Evolutionary conservation across 2,329 filamentous ascomycete genomes (phyloP), one percentile per base, ranked within the genome.

Genomic region (Lachnellula subtilissima): DNA sequence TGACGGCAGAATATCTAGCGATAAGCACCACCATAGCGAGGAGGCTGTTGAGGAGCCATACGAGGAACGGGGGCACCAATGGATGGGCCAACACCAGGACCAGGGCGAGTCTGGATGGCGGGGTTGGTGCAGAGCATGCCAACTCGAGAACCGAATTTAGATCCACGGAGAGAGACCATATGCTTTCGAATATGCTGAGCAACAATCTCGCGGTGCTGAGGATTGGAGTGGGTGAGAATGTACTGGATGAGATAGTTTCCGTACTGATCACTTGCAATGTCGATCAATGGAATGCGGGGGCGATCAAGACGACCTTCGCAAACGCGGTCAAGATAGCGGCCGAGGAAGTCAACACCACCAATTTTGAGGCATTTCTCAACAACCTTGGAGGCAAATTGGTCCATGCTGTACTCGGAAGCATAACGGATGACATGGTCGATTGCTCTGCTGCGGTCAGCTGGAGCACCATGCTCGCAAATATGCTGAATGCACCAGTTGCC

Each of bases 401-500:
- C 94, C 82, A 96, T 97, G 74, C 93, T 97, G 75, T 97, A 99
- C 74, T 97, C 92, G 15, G 91, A 89, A 35, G 92, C 90, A 73
- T 91, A 96, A 61, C 87, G 87, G 64, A 99, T 88, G 68, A 99
- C 93, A 72, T 97, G 93, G 65, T 99, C 93, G 67, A 97, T 87
- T 46, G 95, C 94, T 64, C 92, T 88, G 73, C 88, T 93, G 66
- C 93, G 92, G 73, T 99, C 95, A 42, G 87, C 86, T 35, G 92
- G 88, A 55, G 88, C 88, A 50, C 95, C 93, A 70, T 99, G 94
- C 73, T 99, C 94, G 74, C 94, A 99, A 66, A 99, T 91, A 74
- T 99, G 94, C 75, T 99, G 94, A 67, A 99, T 97, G 76, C 94
- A 99, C 94, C 94, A 99, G 72, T 99, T 99, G 54, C 94, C 94